Conservation (phyloP, 805 yeast genomes). For the Zygosaccharomyces siamensis region DNA sequence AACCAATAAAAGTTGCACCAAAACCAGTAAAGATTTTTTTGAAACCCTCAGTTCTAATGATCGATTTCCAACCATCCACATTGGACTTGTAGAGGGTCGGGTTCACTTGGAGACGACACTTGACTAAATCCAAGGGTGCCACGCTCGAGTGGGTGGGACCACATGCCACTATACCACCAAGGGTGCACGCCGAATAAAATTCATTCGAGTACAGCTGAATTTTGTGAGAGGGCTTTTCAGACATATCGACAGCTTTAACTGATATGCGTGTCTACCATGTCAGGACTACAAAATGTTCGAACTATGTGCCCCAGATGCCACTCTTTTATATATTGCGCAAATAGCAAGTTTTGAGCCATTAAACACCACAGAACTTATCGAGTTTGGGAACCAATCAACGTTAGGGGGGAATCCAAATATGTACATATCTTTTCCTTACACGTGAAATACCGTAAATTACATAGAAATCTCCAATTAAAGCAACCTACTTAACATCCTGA, state of each 20-base stretch:
- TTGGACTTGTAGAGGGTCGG: slow-evolving; percentile 68
- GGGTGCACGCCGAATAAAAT: slow-evolving; percentile 43
- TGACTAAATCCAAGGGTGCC: slow-evolving; percentile 89
- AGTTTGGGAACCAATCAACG: too few species aligned
- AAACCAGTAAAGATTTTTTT: slow-evolving; percentile 79
- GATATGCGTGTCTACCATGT: neutral
- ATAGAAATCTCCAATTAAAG: neutral
- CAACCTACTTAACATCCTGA: neutral
- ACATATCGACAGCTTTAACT: neutral
- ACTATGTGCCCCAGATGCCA: neutral
- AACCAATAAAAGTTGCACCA: slow-evolving; percentile 90
- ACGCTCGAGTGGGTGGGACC: slow-evolving; percentile 95
- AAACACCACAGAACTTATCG: neutral
- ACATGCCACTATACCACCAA: slow-evolving; percentile 75
- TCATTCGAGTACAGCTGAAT: slow-evolving; percentile 26
- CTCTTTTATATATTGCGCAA: neutral
- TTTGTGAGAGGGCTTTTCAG: slow-evolving; percentile 7
- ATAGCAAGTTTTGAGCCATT: slow-evolving; percentile 8
- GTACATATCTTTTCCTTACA: too few species aligned
- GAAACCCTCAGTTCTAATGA: slow-evolving; percentile 67
- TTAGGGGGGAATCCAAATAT: too few species aligned
- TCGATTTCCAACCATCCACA: slow-evolving; percentile 73
- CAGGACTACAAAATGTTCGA: neutral
- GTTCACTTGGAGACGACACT: slow-evolving; percentile 88
- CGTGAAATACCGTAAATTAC: neutral